A percentile compares a stretch with the other conserved stretches of the same genome.
Evolutionary conservation across 139 green algal species (phyloP).

Genomic region (Chlorella sp.): DNA sequence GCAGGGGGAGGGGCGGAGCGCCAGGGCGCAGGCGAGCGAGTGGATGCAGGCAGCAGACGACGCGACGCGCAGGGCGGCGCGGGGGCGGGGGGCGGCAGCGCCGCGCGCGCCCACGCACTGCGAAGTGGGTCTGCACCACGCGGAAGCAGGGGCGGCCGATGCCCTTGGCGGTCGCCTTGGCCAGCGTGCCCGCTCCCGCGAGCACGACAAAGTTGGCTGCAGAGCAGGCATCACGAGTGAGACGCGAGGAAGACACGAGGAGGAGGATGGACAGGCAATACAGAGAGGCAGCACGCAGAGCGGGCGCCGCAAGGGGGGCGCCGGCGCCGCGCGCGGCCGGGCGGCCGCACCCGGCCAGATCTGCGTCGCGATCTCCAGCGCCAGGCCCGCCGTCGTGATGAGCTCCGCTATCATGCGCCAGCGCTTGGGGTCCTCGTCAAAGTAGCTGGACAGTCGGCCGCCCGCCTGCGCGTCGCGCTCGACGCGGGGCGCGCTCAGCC

Average conservation of each 20-base stretch:
- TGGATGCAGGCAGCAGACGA: neutral
- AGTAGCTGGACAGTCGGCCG: too few relatives aligned
- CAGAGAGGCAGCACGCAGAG: neutral
- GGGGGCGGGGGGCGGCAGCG: too few relatives aligned
- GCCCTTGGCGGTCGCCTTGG: conserved; percentile 74
- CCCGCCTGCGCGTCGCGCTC: too few relatives aligned
- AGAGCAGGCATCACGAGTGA: neutral
- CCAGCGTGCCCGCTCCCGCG: conserved; percentile 70
- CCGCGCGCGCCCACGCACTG: neutral
- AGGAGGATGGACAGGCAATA: neutral
- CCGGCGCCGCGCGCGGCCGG: too few relatives aligned
- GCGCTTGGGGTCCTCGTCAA: conserved; percentile 71
- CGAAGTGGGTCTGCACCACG: conserved; percentile 87
- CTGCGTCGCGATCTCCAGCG: conserved; percentile 79
- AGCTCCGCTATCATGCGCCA: conserved; percentile 80
- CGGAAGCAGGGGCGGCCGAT: conserved; percentile 83
- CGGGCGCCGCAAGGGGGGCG: too few relatives aligned
- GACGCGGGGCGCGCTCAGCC: too few relatives aligned
- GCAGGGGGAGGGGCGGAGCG: neutral
- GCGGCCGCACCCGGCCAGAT: conserved; percentile 44
- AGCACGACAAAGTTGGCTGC: conserved; percentile 76
- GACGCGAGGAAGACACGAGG: too few relatives aligned
- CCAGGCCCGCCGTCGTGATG: conserved; percentile 57
- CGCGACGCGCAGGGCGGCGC: too few relatives aligned
- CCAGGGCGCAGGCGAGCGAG: too few relatives aligned